Evolutionary conservation across 441 rosid species (phyloP).

Genomic region (Cnidoscolus chayamansa): DNA sequence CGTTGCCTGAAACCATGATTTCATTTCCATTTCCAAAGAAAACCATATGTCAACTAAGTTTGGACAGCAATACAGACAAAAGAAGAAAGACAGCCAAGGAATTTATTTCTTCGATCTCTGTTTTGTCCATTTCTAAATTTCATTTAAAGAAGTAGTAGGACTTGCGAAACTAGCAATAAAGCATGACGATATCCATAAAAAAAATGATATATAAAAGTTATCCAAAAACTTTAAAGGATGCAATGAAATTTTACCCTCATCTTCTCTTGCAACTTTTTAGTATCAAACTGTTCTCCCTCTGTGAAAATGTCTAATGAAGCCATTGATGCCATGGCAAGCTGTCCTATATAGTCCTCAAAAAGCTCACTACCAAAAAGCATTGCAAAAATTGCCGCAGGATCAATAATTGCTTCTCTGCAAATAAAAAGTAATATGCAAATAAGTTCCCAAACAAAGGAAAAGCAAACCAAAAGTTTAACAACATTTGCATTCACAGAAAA

Average conservation of each 20-base stretch:
- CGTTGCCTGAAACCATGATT: too few species aligned
- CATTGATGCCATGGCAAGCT: slow-evolving; percentile 98
- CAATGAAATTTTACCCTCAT: slow-evolving; percentile 55
- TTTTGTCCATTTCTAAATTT: neutral
- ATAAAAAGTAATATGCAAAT: slow-evolving; percentile 19
- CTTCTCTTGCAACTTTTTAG: slow-evolving; percentile 82
- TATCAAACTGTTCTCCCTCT: slow-evolving; percentile 87
- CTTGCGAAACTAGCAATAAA: neutral
- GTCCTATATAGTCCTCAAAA: slow-evolving; percentile 88
- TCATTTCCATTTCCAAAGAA: slow-evolving; percentile 1
- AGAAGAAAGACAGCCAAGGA: neutral
- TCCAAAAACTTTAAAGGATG: slow-evolving; percentile 9
- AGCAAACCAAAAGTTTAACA: neutral
- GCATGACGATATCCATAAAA: neutral
- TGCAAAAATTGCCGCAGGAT: slow-evolving; percentile 94
- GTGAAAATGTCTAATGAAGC: slow-evolving; percentile 83
- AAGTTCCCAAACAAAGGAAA: slow-evolving; percentile 12
- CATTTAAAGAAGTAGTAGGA: neutral
- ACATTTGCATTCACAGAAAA: slow-evolving; percentile 7
- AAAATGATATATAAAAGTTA: neutral
- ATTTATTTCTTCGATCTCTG: neutral
- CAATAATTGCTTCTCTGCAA: slow-evolving; percentile 83
- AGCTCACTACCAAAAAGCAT: slow-evolving; percentile 99
- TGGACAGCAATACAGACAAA: neutral
- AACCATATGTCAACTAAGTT: neutral